Percentiles rank a stretch among this genome's conserved stretches.
Evolutionary conservation across 352 stramenopile genomes (phyloP).

Genomic region (Phytophthora pistaciae): DNA sequence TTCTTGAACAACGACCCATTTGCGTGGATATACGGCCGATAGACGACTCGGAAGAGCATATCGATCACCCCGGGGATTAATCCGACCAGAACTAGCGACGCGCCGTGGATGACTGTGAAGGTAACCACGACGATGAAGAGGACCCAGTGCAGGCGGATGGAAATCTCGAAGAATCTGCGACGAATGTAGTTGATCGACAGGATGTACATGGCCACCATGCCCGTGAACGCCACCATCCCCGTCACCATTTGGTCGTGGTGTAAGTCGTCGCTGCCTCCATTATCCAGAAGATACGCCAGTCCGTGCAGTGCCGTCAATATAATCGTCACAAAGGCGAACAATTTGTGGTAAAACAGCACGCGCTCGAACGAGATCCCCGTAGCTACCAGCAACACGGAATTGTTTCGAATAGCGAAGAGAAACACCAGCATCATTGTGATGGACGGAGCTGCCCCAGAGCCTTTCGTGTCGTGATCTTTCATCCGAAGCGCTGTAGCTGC

Average conservation of each 20-base stretch:
- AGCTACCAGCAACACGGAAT: conserved; percentile 40
- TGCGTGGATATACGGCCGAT: conserved; percentile 8
- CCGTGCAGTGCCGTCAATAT: conserved; percentile 37
- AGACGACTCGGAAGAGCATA: conserved; percentile 35
- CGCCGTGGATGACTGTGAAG: conserved; percentile 42
- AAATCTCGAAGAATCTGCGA: conserved; percentile 53
- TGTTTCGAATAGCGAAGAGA: conserved; percentile 47
- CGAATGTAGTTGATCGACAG: conserved; percentile 40
- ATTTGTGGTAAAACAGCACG: conserved; percentile 49
- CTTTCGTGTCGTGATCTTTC: conserved; percentile 5
- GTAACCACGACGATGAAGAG: conserved; percentile 48
- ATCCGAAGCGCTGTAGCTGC: not conserved
- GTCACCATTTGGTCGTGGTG: conserved; percentile 15
- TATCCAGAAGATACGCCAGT: conserved; percentile 32
- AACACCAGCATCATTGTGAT: conserved; percentile 43
- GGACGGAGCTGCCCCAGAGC: conserved; percentile 22
- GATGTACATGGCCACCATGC: conserved; percentile 31
- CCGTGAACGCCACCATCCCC: conserved; percentile 26
- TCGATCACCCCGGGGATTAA: conserved; percentile 34
- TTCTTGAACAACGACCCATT: conserved; percentile 17
- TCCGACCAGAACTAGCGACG: conserved; percentile 30
- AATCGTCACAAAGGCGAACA: conserved; percentile 37
- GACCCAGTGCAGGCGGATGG: conserved; percentile 48
- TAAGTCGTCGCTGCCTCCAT: not conserved
- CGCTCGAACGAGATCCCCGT: conserved; percentile 52